Evolutionary conservation across 2,329 filamentous ascomycete genomes (phyloP), one percentile per base, ranked within the genome.

Genomic region (Lizonia empirigonia): DNA sequence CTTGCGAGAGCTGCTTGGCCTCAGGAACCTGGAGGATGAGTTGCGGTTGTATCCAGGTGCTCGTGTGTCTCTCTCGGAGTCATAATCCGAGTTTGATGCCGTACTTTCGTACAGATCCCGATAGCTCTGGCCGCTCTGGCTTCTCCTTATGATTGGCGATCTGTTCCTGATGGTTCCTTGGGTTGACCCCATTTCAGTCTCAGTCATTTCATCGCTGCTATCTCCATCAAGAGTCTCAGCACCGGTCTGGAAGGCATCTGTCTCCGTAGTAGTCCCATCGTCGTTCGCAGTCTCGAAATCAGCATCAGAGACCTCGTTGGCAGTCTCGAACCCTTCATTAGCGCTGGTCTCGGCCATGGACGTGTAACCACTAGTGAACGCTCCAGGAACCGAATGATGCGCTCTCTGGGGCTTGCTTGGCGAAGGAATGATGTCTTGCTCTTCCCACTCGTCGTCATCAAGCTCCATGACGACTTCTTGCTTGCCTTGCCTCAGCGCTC

Each of bases 231-330:
- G 76, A 55, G 80, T 85, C 69, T 97, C 94, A 13, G 86, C 84
- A n/a, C 90, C 91, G 4, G 93, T 97, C 71, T 96, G 89, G 83
- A 97, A 97, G 57, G 91, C 91, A 62, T 97, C 93, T 9, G 91
- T 96, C 75, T 96, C 92, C 0, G 91, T 96, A 10, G 80, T 83
- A 7, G 78, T 82, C 47, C 67, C 73, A 23, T 83, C 83, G 22
- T 97, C 93, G 65, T 95, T 90, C 19, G 86, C 86, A 34, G 86
- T 89, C 69, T 89, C 85, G 55, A 89, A 89, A 32, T 79, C 81
- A 37, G 79, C 81, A 69, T 86, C 84, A 22, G 78, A 79, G 33
- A 74, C 77, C 67, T 96, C 91, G 53, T 90, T 90, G 29, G 90
- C 89, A 5, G 89, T 93, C 52, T 94, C 89, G 61, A 92, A 93